Percentiles rank a stretch among this genome's conserved stretches.
Conservation (phyloP, 2,329 filamentous ascomycete genomes). For the Sphaerulina musiva region DNA sequence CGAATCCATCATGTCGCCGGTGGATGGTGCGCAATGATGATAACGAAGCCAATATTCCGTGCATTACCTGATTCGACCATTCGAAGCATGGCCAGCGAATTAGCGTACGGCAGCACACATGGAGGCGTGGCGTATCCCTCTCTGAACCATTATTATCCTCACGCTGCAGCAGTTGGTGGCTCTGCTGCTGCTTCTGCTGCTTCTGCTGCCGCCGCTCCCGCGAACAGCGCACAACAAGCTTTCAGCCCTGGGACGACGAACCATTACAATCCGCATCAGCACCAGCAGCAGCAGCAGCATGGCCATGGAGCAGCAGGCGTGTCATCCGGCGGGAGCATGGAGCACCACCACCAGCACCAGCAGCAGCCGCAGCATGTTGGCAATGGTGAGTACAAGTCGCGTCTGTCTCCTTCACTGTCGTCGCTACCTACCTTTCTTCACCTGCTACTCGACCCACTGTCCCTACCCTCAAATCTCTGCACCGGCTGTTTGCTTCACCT, state of each 20-base stretch:
- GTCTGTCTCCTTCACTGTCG: too few species aligned
- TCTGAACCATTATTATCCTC: background rate
- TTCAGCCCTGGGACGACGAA: slow-evolving; percentile 4
- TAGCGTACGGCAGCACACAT: background rate
- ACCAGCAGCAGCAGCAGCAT: background rate
- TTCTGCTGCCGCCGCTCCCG: too few species aligned
- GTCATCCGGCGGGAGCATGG: too few species aligned
- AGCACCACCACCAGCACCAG: background rate
- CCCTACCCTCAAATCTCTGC: too few species aligned
- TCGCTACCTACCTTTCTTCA: too few species aligned
- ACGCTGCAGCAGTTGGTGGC: background rate
- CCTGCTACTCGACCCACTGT: too few species aligned
- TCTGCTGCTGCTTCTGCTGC: background rate
- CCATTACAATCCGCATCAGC: slow-evolving; percentile 1
- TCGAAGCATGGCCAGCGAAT: slow-evolving; percentile 5
- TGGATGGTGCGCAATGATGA: background rate
- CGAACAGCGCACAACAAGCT: slow-evolving; percentile 10
- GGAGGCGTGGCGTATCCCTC: background rate
- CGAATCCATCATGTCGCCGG: too few species aligned
- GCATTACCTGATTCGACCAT: slow-evolving; percentile 1
- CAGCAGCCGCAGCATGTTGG: background rate
- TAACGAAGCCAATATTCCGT: slow-evolving; percentile 3
- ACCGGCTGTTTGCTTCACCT: background rate
- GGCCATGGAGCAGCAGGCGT: too few species aligned
- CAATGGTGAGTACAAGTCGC: slow-evolving; percentile 2